phyloP scores from a whole-genome alignment of 371 early-diverging fungal species.

The Actinomortierella ambigua region DNA sequence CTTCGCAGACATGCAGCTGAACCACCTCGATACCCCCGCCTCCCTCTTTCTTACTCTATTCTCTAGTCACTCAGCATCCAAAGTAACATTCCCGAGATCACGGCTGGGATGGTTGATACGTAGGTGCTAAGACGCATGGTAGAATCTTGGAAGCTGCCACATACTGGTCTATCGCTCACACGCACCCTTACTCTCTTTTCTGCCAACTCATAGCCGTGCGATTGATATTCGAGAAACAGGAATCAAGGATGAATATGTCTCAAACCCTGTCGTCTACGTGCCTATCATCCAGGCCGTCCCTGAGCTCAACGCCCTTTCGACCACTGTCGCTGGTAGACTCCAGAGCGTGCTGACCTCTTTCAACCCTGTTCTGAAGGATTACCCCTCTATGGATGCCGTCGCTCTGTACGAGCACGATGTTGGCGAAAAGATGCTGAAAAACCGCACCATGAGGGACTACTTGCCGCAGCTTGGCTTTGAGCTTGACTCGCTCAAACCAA shows the following conservation, averaged over 20 bases:
- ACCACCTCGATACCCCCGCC: not conserved
- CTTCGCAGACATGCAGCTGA: not conserved
- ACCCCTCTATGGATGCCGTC: slow-evolving; percentile 33
- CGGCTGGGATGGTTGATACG: slow-evolving; percentile 24
- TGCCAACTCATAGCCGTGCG: slow-evolving; percentile 9
- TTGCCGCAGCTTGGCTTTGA: slow-evolving; percentile 41
- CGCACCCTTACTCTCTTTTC: not conserved
- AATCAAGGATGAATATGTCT: slow-evolving; percentile 8
- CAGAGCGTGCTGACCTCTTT: slow-evolving; percentile 2
- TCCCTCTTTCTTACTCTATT: not conserved
- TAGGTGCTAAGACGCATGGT: slow-evolving; percentile 8
- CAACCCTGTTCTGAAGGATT: slow-evolving; percentile 35
- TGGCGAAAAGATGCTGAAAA: slow-evolving; percentile 38
- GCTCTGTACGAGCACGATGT: slow-evolving; percentile 33
- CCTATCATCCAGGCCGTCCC: slow-evolving; percentile 28
- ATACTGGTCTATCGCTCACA: not conserved
- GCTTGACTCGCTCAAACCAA: slow-evolving; percentile 20
- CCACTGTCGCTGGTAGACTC: slow-evolving; percentile 16
- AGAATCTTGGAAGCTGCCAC: not conserved
- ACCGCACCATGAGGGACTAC: slow-evolving; percentile 25
- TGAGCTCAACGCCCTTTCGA: slow-evolving; percentile 26
- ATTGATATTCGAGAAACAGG: slow-evolving; percentile 22
- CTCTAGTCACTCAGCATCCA: slow-evolving; percentile 37
- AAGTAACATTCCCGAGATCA: slow-evolving; percentile 30
- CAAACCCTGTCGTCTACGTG: slow-evolving; percentile 16